A percentile compares a stretch with the other conserved stretches of the same genome.
These are phyloP conservation scores for Xylariomycetidae sp. DNA, from an alignment of 2,329 filamentous ascomycete genomes.

Conservation along the genomic window DNA sequence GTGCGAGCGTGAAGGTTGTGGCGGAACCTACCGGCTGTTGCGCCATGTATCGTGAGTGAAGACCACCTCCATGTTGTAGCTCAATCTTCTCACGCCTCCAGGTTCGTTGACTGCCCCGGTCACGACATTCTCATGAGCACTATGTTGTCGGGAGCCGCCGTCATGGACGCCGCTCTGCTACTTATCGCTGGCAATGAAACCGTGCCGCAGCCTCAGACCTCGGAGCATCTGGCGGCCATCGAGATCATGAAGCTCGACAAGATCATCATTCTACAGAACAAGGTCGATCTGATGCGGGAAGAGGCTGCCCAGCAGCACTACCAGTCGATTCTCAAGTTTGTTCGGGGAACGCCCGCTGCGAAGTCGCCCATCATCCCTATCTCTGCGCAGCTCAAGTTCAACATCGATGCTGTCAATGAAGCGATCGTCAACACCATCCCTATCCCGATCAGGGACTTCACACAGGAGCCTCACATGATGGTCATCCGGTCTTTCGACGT, in stretches of 20 bases:
- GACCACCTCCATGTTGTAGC: too few relatives aligned
- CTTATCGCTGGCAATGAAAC: constrained; percentile 98
- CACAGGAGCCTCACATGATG: constrained; percentile 93
- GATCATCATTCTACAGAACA: constrained; percentile 99
- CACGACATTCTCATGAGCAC: constrained; percentile 99
- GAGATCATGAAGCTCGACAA: constrained; percentile 99
- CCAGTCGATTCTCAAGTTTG: constrained; percentile 97
- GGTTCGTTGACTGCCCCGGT: constrained; percentile 96
- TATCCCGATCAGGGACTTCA: constrained; percentile 85
- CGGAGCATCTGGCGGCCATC: constrained; percentile 96
- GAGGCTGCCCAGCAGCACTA: constrained; percentile 91
- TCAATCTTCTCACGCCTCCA: constrained; percentile 29
- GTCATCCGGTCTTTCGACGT: constrained; percentile 99
- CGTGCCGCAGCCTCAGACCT: constrained; percentile 96
- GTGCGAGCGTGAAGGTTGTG: constrained; percentile 89
- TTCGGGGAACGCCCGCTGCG: constrained; percentile 92
- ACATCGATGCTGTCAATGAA: constrained; percentile 97
- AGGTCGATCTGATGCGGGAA: constrained; percentile 97
- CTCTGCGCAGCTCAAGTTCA: constrained; percentile 96
- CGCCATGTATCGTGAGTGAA: constrained; percentile 87
- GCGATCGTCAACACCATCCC: constrained; percentile 93
- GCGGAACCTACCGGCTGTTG: constrained; percentile 78
- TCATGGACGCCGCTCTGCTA: constrained; percentile 97
- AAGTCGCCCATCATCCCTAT: constrained; percentile 95
- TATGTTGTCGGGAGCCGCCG: constrained; percentile 97